Evolutionary conservation across 768 basidiomycete genomes (phyloP).

Genomic region (Agaricus bisporus): DNA sequence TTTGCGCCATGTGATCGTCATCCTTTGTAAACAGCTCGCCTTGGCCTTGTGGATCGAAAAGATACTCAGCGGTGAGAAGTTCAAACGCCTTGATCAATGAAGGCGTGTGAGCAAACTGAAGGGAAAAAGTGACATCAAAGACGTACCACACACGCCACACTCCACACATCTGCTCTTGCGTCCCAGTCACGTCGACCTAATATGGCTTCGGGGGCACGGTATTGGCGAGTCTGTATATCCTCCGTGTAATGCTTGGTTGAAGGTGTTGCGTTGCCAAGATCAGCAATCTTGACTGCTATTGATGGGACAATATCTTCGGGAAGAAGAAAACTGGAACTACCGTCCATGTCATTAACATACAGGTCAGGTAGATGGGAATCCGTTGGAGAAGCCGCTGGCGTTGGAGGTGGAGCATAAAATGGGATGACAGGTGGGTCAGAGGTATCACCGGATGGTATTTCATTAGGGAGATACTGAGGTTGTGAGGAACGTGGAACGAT

Average conservation of each 20-base stretch:
- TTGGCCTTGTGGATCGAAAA: conserved; percentile 86
- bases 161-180: conserved; percentile 84
- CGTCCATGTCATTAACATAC: conserved; percentile 7
- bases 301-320: conserved; percentile 26
- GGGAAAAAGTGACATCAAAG: neutral
- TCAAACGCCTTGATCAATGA: conserved; percentile 60
- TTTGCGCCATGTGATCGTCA: conserved; percentile 95
- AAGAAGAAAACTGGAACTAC: neutral
- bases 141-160: conserved; percentile 78
- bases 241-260: conserved; percentile 89
- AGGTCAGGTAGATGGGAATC: conserved; percentile 12
- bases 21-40: conserved; percentile 83
- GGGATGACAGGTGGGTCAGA: conserved; percentile 21
- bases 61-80: conserved; percentile 83
- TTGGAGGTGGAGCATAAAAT: conserved; percentile 30
- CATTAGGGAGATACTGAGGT: conserved; percentile 13
- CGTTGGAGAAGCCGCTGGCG: conserved; percentile 26
- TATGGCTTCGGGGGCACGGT: conserved; percentile 92
- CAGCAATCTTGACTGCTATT: conserved; percentile 88
- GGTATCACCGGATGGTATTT: conserved; percentile 6
- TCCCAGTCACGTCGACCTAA: conserved; percentile 86
- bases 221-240: conserved; percentile 95
- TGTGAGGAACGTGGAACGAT: conserved; percentile 15
- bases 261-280: conserved; percentile 91
- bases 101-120: neutral